Conservation (phyloP, 371 early-diverging fungal species). For the Mucor indicus region DNA sequence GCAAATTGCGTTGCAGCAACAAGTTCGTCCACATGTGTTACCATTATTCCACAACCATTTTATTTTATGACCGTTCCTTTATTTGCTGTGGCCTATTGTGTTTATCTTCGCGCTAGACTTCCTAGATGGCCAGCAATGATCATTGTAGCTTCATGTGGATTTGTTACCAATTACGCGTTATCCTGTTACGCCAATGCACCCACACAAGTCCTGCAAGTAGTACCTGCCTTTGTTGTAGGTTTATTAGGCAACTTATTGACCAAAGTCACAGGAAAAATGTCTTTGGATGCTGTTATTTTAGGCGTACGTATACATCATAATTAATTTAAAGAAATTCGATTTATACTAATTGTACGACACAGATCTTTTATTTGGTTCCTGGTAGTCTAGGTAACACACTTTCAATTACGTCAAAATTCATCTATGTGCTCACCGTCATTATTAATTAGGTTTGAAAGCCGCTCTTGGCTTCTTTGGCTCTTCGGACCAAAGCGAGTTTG, state of each 20-base stretch:
- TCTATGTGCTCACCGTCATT: background rate
- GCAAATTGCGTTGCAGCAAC: conserved; percentile 14
- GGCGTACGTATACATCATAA: conserved; percentile 30
- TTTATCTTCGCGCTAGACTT: conserved; percentile 39
- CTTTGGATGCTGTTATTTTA: conserved; percentile 54
- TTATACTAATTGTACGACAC: background rate
- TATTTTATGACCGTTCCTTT: conserved; percentile 38
- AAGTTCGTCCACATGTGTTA: conserved; percentile 22
- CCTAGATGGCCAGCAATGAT: conserved; percentile 44
- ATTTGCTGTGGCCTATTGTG: conserved; percentile 43
- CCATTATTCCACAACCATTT: conserved; percentile 23
- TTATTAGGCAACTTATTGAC: conserved; percentile 52
- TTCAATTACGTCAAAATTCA: background rate
- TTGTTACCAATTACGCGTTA: conserved; percentile 32
- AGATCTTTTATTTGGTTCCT: conserved; percentile 53
- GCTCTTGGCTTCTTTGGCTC: conserved; percentile 43
- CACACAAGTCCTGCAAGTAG: conserved; percentile 39
- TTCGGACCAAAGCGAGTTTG: conserved; percentile 26
- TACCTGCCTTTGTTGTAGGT: conserved; percentile 57
- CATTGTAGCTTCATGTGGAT: conserved; percentile 31
- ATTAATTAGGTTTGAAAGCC: conserved; percentile 35
- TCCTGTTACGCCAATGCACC: conserved; percentile 47
- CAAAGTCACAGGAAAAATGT: conserved; percentile 51
- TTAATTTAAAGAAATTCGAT: background rate
- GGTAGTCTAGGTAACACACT: conserved; percentile 44